phyloP scores from a whole-genome alignment of 2,329 filamentous ascomycete species.

The Fusarium stilboides region DNA sequence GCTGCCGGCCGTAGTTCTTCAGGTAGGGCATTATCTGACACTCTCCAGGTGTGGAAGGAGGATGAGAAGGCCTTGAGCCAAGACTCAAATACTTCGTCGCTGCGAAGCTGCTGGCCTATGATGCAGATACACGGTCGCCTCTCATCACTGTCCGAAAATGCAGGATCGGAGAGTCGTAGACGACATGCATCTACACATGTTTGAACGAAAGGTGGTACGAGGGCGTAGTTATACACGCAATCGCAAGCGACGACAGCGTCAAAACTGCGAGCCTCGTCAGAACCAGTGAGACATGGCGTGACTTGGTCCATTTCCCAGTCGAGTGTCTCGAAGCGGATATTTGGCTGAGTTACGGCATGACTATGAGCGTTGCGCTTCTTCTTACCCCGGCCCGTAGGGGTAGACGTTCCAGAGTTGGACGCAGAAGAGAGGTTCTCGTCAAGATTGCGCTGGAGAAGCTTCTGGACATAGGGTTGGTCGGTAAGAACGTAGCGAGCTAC shows the following conservation, averaged over 20 bases:
- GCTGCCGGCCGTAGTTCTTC: constrained; percentile 72
- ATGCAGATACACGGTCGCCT: constrained; percentile 77
- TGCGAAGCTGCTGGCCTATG: constrained; percentile 90
- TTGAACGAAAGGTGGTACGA: constrained; percentile 86
- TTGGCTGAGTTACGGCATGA: constrained; percentile 44
- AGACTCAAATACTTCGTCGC: constrained; percentile 85
- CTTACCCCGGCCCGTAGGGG: constrained; percentile 24
- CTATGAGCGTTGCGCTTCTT: constrained; percentile 39
- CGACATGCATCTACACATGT: constrained; percentile 83
- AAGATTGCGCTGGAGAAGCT: constrained; percentile 83
- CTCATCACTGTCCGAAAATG: constrained; percentile 28
- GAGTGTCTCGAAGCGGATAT: constrained; percentile 72
- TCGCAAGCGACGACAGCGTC: constrained; percentile 89
- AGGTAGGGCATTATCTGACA: constrained; percentile 75
- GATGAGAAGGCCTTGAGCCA: constrained; percentile 81
- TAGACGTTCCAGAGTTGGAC: constrained; percentile 27
- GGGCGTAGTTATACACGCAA: constrained; percentile 93
- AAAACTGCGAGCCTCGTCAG: constrained; percentile 63
- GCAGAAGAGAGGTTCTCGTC: constrained; percentile 66
- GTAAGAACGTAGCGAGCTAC: constrained; percentile 82
- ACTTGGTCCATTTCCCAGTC: constrained; percentile 86
- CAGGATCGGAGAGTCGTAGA: constrained; percentile 59
- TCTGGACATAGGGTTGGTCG: constrained; percentile 89
- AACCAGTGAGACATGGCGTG: constrained; percentile 59
- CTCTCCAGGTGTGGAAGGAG: constrained; percentile 81